These are phyloP conservation scores for Arctostaphylos glauca DNA, from an alignment of 148 eudicot genomes.

Conservation along the genomic window DNA sequence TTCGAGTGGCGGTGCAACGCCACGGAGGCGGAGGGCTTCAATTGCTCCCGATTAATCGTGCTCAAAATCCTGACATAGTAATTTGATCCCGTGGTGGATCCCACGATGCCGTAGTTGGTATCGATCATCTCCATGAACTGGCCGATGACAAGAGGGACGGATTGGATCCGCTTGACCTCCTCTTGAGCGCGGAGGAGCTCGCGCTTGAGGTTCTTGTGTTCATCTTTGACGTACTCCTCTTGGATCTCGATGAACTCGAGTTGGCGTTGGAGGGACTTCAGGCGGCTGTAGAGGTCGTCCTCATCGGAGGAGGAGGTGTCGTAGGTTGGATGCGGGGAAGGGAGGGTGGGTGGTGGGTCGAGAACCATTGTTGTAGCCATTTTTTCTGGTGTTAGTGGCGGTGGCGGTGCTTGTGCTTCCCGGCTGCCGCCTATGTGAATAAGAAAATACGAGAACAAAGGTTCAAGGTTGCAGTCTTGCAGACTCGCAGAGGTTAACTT, in stretches of 20 bases:
- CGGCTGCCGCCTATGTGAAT: neutral
- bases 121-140: constrained; percentile 98
- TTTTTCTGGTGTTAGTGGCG: neutral
- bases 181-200: constrained; percentile 81
- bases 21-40: constrained; percentile 76
- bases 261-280: constrained; percentile 59
- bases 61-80: constrained; percentile 80
- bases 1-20: constrained; percentile 86
- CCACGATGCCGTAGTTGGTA: constrained; percentile 76
- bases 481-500: too few species aligned
- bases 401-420: neutral
- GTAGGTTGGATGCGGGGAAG: constrained; percentile 18
- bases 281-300: constrained; percentile 68
- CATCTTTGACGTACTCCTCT: constrained; percentile 88
- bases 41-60: constrained; percentile 71
- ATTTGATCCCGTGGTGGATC: constrained; percentile 84
- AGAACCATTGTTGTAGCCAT: constrained; percentile 60
- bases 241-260: constrained; percentile 83
- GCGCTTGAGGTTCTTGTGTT: constrained; percentile 73
- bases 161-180: constrained; percentile 84
- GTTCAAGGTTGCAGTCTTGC: too few species aligned
- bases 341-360: constrained; percentile 35
- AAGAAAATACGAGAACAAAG: neutral
- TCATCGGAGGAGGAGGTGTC: constrained; percentile 30
- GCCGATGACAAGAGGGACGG: constrained; percentile 81